Evolutionary conservation across 106 monocot species (phyloP), one percentile per base, ranked within the genome.

Genomic region (Posidonia australis): DNA sequence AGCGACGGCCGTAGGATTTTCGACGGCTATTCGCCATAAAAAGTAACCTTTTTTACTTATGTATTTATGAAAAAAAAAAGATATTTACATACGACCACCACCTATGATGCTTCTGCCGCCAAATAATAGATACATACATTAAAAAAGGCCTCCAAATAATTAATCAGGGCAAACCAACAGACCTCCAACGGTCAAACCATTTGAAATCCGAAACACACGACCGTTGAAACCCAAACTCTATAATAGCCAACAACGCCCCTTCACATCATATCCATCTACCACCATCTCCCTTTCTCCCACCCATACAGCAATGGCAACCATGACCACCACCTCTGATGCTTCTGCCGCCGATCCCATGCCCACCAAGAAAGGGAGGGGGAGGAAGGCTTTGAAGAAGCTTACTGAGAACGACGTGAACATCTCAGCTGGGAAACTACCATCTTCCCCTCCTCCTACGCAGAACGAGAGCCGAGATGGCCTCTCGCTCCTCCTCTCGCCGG

Each of bases 331-430:
- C 30, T 51, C 51, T 13, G 51, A 13, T 20, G 1, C 29, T 1
- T 32, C 43, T 23, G 47, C 16, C 70, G 51, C 5, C 46, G 26
- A 36, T 14, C 26, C 45, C 28, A 48, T 18, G 21, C 64, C 22
- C 20, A 49, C 54, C 30, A 86, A 75, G 79, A 81, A 67, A 56
- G 76, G 71, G 1, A 73, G 74, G 63, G 67, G 64, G 57, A 69
- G 87, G 62, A 82, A 83, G 81, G 70, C 87, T 20, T 63, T 92
- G 61, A 87, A 73, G 57, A 48, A 64, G 47, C 30, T 87, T 64
- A 68, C 82, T 0, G 25, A 75, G 36, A 87, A 63, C 61, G 86
- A 83, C 3, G 44, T 21, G 55, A 81, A 85, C 73, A 81, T 83
- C 64, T 66, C 79, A 0, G 83, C 77, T 6, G 76, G 69, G 16